Evolutionary conservation across 1,284 basidiomycete genomes (phyloP).

Genomic region (Lignosus rhinocerotis): DNA sequence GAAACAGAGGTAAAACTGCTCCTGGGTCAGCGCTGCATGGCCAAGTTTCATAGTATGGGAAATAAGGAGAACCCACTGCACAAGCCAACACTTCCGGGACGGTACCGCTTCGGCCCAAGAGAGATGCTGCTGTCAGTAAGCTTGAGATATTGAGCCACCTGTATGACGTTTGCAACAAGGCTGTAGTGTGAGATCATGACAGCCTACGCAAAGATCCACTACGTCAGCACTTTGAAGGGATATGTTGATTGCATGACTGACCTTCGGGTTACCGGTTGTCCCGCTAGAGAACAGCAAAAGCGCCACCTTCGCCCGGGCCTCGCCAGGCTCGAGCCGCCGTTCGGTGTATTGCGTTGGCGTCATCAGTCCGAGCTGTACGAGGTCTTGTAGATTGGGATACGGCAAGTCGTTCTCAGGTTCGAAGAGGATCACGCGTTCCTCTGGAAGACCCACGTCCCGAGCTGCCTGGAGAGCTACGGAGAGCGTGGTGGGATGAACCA

Average conservation of each 20-base stretch:
- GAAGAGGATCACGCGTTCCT: conserved; percentile 53
- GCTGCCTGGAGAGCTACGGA: conserved; percentile 51
- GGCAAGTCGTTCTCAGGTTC: conserved; percentile 27
- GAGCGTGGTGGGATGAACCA: conserved; percentile 52
- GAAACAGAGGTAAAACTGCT: conserved; percentile 31
- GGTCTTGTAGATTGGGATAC: conserved; percentile 21
- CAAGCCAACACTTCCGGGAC: conserved; percentile 5
- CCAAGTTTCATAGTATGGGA: too few relatives aligned
- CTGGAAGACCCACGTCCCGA: conserved; percentile 44
- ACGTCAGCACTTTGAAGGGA: not conserved
- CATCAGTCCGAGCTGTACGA: conserved; percentile 49
- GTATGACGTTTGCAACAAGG: conserved; percentile 30
- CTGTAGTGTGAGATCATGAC: conserved; percentile 66
- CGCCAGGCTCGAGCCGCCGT: conserved; percentile 51
- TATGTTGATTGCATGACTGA: not conserved
- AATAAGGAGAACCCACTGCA: not conserved
- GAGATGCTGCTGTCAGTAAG: conserved; percentile 1
- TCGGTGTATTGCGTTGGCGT: conserved; percentile 41
- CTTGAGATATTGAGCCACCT: not conserved
- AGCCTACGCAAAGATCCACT: conserved; percentile 42
- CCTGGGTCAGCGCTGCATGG: not conserved
- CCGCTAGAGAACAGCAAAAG: conserved; percentile 78
- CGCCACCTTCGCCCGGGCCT: conserved; percentile 62
- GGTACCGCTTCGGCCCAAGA: not conserved
- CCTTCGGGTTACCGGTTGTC: conserved; percentile 77